Evolutionary conservation across 108 stramenopile species (phyloP).

Genomic region (Schizochytrium sp.): DNA sequence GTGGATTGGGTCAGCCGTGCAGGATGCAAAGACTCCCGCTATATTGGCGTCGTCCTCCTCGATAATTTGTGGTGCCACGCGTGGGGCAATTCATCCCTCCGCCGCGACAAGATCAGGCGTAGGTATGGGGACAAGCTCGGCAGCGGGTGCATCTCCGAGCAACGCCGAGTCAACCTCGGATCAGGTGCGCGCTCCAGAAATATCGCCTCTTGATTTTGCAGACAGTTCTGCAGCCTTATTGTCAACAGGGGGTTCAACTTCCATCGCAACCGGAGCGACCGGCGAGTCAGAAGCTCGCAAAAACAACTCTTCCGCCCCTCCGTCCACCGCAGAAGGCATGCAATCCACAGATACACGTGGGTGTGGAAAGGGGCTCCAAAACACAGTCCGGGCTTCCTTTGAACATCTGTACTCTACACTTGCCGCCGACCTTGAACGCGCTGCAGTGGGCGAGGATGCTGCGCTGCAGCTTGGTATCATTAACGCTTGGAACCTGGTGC

Average conservation of each 20-base stretch:
- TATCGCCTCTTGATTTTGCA: neutral
- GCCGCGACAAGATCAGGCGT: no score
- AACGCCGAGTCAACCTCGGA: neutral
- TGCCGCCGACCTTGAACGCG: neutral
- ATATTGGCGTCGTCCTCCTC: neutral
- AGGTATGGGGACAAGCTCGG: no score
- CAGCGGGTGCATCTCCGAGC: no score
- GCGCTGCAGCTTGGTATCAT: neutral
- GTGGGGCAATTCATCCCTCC: no score
- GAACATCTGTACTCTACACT: neutral
- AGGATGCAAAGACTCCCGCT: neutral
- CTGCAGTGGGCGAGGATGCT: neutral
- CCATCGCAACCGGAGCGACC: no score
- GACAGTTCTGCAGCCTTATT: neutral
- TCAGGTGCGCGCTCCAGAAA: neutral
- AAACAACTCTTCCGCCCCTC: neutral
- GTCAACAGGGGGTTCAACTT: no score
- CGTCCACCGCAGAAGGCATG: neutral
- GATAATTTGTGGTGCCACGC: no score
- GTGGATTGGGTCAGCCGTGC: neutral
- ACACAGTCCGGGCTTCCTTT: neutral
- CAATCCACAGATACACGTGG: neutral
- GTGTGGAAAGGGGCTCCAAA: neutral
- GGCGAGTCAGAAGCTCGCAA: no score
- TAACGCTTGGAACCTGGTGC: neutral